phyloP scores from a whole-genome alignment of 768 basidiomycete species.

The Pisolithus tinctorius region DNA sequence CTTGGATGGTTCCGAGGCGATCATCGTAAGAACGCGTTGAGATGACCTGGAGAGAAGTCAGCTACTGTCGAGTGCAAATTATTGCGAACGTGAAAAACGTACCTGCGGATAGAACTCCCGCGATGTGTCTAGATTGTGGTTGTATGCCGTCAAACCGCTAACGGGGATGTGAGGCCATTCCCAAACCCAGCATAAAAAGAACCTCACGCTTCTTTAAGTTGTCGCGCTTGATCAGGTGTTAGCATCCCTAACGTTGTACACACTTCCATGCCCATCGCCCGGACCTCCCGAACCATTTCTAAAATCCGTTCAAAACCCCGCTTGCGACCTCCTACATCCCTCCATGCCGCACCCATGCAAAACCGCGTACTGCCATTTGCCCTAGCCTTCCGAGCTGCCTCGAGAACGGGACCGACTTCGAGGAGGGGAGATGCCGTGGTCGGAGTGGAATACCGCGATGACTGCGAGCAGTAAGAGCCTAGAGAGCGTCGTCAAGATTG shows the following conservation, averaged over 20 bases:
- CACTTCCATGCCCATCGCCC: constrained; percentile 98
- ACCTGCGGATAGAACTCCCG: constrained; percentile 94
- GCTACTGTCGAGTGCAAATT: not conserved
- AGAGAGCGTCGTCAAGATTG: constrained; percentile 5
- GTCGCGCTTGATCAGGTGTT: constrained; percentile 83
- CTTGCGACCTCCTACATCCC: constrained; percentile 88
- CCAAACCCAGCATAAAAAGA: not conserved
- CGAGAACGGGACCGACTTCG: constrained; percentile 86
- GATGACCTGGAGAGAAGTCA: constrained; percentile 60
- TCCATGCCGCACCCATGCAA: constrained; percentile 99
- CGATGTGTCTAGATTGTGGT: constrained; percentile 98
- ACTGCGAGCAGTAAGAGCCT: constrained; percentile 98
- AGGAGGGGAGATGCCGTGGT: constrained; percentile 86
- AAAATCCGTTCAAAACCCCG: constrained; percentile 91
- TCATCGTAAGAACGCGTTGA: constrained; percentile 94
- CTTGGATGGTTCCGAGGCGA: constrained; percentile 79
- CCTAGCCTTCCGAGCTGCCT: constrained; percentile 90
- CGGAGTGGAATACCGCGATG: constrained; percentile 83
- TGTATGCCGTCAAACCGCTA: constrained; percentile 93
- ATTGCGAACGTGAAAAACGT: constrained; percentile 9
- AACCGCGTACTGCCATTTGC: constrained; percentile 96
- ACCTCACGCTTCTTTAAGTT: constrained; percentile 86
- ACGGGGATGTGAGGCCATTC: not conserved
- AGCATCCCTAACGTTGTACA: constrained; percentile 99
- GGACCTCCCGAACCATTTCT: constrained; percentile 83